Base-by-base conservation (phyloP, 1,284 basidiomycete species). In the Irpex sp. region DNA sequence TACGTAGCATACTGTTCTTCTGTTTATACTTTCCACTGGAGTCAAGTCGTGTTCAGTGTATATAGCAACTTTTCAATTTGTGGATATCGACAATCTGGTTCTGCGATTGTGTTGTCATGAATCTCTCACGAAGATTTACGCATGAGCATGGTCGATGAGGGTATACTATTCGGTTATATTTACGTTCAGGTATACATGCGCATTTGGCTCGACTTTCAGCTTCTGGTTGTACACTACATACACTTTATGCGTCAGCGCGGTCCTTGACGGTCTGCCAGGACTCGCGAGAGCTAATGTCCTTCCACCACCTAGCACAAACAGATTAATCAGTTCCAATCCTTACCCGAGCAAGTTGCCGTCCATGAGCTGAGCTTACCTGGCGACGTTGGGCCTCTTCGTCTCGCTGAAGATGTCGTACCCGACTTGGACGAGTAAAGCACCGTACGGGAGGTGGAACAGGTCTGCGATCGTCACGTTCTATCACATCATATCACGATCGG, bases 371-470 rank as follows among this genome's bases (percentile, higher is more conserved):
- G 31, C 31, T 31, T 31, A 65, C 66, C 64, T 62, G 31, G 59
- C 61, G n/a, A 78, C 71, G 61, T 75, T 75, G 2, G 76, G 76
- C 17, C 64, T 59, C 65, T 69, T 69, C 26, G 56, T 57, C 34
- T 21, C 65, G n/a, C 67, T 66, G 26, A 77, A 62, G 36, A 66
- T 61, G 44, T 71, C 63, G 49, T 69, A 64, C 44, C 67, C 66
- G 26, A 68, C 59, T 4, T 68, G 63, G 15, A 59, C 62, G n/a
- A 75, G 61, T 36, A 72, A 61, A 0, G 67, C 17, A 1, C 79
- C 84, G 62, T 79, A 79, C 0, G 85, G 78, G 19, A 87, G 68
- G 69, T 86, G 84, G 72, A 79, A 79, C 5, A 87, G 74, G 70
- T 87, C 85, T 5, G 79, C 82, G 5, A 86, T 70, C 3, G 83